A percentile compares a stretch with the other conserved stretches of the same genome.
phyloP scores from a whole-genome alignment of 2,329 filamentous ascomycete species.

The Periconia digitata region DNA sequence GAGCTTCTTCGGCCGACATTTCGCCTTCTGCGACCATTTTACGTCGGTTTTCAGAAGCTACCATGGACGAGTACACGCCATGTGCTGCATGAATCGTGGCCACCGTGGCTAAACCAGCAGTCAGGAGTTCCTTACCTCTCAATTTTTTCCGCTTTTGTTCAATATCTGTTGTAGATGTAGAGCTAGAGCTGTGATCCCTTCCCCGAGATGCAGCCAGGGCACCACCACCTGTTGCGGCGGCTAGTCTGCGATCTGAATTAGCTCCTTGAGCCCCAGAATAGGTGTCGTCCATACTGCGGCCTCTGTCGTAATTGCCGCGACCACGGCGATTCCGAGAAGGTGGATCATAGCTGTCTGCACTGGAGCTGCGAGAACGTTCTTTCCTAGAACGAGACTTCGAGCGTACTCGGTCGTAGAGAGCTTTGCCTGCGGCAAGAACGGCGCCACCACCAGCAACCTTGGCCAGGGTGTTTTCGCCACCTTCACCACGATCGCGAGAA shows the following conservation, averaged over 20 bases:
- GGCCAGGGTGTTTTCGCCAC: conserved; percentile 50
- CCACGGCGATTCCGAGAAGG: conserved; percentile 50
- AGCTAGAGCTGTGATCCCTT: conserved; percentile 30
- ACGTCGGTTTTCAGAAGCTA: conserved; percentile 63
- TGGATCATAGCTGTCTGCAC: conserved; percentile 54
- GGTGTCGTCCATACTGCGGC: conserved; percentile 47
- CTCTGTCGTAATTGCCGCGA: conserved; percentile 35
- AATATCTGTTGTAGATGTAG: conserved; percentile 63
- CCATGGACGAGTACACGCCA: conserved; percentile 63
- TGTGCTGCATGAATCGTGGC: conserved; percentile 71
- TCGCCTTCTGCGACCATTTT: conserved; percentile 64
- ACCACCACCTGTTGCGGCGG: conserved; percentile 37
- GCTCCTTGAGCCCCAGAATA: conserved; percentile 41
- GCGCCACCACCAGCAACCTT: conserved; percentile 52
- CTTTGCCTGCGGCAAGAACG: conserved; percentile 54
- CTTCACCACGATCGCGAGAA: conserved; percentile 44
- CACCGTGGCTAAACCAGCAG: conserved; percentile 66
- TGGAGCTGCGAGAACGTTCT: conserved; percentile 48
- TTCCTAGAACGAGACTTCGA: conserved; percentile 54
- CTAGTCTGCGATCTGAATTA: conserved; percentile 44
- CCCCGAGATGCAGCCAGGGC: conserved; percentile 24
- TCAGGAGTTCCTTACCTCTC: conserved; percentile 66
- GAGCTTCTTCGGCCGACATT: conserved; percentile 63
- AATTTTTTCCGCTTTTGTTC: conserved; percentile 65
- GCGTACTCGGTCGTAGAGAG: conserved; percentile 57